Evolutionary conservation across 352 stramenopile genomes (phyloP).

Genomic region (Globisporangium irregulare): DNA sequence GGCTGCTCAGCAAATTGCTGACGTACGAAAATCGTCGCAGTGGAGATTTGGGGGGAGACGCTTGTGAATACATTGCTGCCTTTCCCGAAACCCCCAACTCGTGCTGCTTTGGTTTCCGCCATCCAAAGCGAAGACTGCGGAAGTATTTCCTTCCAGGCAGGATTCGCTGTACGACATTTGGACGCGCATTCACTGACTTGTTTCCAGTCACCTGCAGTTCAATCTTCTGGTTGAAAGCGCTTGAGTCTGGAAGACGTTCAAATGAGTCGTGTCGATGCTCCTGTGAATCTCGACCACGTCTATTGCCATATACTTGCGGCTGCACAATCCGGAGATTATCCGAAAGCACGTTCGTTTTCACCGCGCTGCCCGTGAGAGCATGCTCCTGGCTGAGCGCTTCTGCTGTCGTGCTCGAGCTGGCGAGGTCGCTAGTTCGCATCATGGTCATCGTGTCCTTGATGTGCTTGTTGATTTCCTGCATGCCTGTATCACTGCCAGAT

Average conservation of each 20-base stretch:
- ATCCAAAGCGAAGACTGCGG: background rate
- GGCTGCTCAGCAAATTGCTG: conserved; percentile 4
- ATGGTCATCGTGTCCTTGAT: conserved; percentile 12
- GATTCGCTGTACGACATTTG: conserved; percentile 5
- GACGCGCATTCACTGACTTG: background rate
- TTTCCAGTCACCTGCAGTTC: background rate
- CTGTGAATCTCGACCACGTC: background rate
- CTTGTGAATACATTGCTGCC: conserved; percentile 8
- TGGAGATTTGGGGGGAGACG: conserved; percentile 16
- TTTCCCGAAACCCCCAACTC: conserved; percentile 1
- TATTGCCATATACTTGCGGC: conserved; percentile 8
- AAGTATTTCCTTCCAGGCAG: background rate
- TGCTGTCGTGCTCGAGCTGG: background rate
- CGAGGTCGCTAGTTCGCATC: conserved; percentile 6
- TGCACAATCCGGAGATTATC: conserved; percentile 19
- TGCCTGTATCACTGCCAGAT: background rate
- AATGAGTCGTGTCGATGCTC: background rate
- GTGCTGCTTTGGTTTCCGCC: background rate
- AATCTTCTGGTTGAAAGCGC: conserved; percentile 1
- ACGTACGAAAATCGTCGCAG: conserved; percentile 12
- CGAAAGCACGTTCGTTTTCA: conserved; percentile 4
- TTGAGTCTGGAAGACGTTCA: background rate
- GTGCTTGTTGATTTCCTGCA: conserved; percentile 10
- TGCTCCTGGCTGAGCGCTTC: background rate
- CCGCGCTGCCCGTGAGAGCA: background rate